Evolutionary conservation across 257 asterid species (phyloP), one percentile per base, ranked within the genome.

Genomic region (Scutellaria baicalensis): DNA sequence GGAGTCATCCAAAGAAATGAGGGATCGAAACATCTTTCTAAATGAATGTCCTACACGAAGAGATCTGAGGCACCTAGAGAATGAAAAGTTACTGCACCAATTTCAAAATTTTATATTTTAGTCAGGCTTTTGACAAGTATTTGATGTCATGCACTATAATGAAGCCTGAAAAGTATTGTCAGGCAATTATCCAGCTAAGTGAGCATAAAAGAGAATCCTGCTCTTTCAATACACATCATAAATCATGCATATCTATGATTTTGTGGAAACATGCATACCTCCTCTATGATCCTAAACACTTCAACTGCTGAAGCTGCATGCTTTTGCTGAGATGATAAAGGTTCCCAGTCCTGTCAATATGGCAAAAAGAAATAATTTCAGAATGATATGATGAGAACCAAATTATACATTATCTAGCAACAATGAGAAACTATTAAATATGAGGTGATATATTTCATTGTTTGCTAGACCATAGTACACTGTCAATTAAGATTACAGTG

Each of bases 281-380:
- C 97, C 79, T 91, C 97, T 74, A 89, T 81, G 76, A 93, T 93
- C 86, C 99, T 84, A 75, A 93, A 89, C 70, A 93, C 97, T 89
- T 93, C 99, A 80, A 93, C 95, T 66, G 93, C 97, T 69, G 99
- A 93, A 78, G 94, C 93, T 71, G 97, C 96, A 51, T 91, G 96
- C 78, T 88, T 93, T 75, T 91, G 86, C 82, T 89, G 99, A 82
- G 77, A 70, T 31, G 99, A 93, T 73, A 91, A 74, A 71, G 96
- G 96, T 58, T 88, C 96, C 99, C 99, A 93, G 43, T 87, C 86
- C 99, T 93, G 88, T 51, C 67, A 69, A 73, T 39, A 73, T 31
- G 47, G 39, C 42, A 57, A 77, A 27, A 44, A 43, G 65, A 76
- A 49, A 78, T 57, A 27, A 57, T 56, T 39, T 59, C 1, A 64